Percentiles rank a stretch among this genome's conserved stretches.
Conservation (phyloP, 139 green algal genomes). For the Picochlorum sp. region DNA sequence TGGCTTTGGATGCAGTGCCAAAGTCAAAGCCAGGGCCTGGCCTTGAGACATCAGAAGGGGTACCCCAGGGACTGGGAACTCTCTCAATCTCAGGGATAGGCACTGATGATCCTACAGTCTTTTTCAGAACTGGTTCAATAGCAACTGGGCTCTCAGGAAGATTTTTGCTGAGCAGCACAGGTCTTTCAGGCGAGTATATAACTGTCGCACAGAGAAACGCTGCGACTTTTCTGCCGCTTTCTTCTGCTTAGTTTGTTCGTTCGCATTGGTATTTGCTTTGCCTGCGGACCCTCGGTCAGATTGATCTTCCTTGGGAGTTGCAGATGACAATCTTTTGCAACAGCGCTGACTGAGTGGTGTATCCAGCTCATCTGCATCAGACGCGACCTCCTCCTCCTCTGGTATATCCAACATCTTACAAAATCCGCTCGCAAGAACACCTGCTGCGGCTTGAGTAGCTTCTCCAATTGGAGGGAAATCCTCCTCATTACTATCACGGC, state of each 20-base stretch:
- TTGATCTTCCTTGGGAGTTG: neutral
- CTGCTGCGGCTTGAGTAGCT: conserved; percentile 19
- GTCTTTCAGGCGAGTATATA: conserved; percentile 18
- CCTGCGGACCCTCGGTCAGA: neutral
- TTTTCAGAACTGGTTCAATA: neutral
- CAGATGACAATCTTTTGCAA: neutral
- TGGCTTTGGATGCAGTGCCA: neutral
- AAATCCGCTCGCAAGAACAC: neutral
- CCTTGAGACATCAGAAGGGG: conserved; percentile 5
- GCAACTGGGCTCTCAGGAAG: conserved; percentile 13
- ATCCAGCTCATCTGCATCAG: conserved; percentile 21
- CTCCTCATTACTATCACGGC: neutral
- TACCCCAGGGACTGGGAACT: conserved; percentile 22
- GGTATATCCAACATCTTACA: conserved; percentile 8
- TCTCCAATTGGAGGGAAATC: neutral
- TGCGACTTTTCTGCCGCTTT: neutral
- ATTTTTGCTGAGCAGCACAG: conserved; percentile 25
- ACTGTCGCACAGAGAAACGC: conserved; percentile 28
- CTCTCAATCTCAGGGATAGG: conserved; percentile 18
- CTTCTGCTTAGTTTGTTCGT: neutral
- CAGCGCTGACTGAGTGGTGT: conserved; percentile 15
- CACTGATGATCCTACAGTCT: conserved; percentile 4
- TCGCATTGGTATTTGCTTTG: neutral
- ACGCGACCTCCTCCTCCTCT: conserved; percentile 15
- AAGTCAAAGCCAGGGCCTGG: neutral